Percentiles rank a stretch among this genome's conserved stretches.
phyloP scores from a whole-genome alignment of 1,284 basidiomycete genomes.

The Amylostereum chailletii region DNA sequence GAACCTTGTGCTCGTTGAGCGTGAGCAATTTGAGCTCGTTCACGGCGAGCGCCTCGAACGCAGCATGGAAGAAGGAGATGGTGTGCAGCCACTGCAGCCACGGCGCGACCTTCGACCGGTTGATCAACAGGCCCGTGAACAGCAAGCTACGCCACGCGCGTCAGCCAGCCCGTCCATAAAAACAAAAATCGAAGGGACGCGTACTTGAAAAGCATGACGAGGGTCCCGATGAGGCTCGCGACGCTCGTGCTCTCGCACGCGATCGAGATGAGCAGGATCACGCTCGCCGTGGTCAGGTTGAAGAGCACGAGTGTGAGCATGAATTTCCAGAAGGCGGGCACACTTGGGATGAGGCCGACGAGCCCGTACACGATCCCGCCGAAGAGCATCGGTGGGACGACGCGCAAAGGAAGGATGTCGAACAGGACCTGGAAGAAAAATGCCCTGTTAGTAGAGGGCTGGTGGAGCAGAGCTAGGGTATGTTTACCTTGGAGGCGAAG shows the following conservation, averaged over 20 bases:
- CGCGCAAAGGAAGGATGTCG: conserved; percentile 88
- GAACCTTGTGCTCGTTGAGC: conserved; percentile 80
- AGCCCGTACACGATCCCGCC: conserved; percentile 92
- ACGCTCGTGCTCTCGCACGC: conserved; percentile 80
- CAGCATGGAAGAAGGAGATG: conserved; percentile 97
- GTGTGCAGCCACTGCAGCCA: conserved; percentile 82
- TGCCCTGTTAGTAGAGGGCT: neutral
- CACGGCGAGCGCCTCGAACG: conserved; percentile 91
- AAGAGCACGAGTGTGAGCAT: conserved; percentile 90
- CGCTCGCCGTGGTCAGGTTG: conserved; percentile 89
- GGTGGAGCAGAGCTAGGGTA: neutral
- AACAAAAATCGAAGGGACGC: conserved; percentile 22
- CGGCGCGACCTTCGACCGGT: conserved; percentile 75
- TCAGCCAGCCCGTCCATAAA: conserved; percentile 1
- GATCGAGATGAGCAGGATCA: conserved; percentile 86
- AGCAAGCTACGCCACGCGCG: conserved; percentile 54
- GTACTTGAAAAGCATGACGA: conserved; percentile 97
- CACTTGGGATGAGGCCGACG: conserved; percentile 87
- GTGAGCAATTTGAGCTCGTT: conserved; percentile 94
- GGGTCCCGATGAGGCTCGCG: conserved; percentile 86
- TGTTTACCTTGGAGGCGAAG: conserved; percentile 79
- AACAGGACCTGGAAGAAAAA: conserved; percentile 63
- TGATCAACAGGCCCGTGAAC: conserved; percentile 93
- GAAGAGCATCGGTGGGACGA: conserved; percentile 91
- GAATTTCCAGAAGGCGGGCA: conserved; percentile 95